Evolutionary conservation across 139 green algal genomes (phyloP).

Genomic region (Astrephomene gubernaculifera): DNA sequence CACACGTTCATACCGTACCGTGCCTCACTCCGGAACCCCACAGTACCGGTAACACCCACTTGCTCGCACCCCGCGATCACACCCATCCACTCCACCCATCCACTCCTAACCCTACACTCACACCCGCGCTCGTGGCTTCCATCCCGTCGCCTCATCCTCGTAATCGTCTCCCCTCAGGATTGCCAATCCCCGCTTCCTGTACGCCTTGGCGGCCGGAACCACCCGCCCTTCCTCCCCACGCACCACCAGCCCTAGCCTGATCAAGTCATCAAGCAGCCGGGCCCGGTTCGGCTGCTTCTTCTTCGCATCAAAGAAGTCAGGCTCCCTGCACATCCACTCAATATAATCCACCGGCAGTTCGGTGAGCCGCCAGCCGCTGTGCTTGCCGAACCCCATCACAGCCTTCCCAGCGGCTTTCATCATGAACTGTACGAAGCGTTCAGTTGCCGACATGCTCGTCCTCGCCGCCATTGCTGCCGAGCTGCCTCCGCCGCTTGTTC

Average conservation of each 20-base stretch:
- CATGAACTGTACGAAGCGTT: too few species aligned
- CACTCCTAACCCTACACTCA: not conserved
- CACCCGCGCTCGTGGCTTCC: not conserved
- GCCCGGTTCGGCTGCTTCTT: not conserved
- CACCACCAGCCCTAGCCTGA: not conserved
- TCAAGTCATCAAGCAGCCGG: not conserved
- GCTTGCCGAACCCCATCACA: not conserved
- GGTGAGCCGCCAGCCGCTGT: not conserved
- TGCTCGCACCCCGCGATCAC: not conserved
- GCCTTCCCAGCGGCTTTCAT: not conserved
- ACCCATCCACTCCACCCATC: not conserved
- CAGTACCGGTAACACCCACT: too few species aligned
- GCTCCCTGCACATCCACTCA: not conserved
- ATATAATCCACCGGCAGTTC: not conserved
- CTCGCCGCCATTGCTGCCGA: too few species aligned
- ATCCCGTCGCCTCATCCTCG: too few species aligned
- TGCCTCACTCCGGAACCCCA: too few species aligned
- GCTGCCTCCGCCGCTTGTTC: too few species aligned
- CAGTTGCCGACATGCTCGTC: too few species aligned
- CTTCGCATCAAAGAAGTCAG: not conserved
- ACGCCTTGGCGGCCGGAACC: not conserved
- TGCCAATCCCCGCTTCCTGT: not conserved
- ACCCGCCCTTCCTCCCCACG: not conserved
- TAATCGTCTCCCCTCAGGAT: not conserved
- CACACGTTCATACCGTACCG: too few species aligned